Base-by-base conservation (phyloP, 805 yeast genomes). In the Starmerella tilneyi region DNA sequence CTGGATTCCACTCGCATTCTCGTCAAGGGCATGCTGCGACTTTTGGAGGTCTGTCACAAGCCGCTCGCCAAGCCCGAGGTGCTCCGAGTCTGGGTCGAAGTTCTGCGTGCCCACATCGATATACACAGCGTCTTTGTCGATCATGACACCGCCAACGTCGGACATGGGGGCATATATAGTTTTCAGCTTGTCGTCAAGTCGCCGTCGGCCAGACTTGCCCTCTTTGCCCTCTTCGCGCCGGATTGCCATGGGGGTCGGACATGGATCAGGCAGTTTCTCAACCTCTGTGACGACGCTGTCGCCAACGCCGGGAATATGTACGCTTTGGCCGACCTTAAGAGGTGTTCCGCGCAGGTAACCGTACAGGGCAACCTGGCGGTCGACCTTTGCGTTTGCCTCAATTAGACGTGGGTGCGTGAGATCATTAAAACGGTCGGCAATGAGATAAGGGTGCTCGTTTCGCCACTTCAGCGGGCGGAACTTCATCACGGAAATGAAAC, bases 381-480 rank as follows among this genome's bases (percentile, higher is more conserved):
- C 97, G 54, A 79, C 72, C 60, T 88, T 88, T 22, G 81, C 78
- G 58, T 92, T 79, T 48, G 76, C 71, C 52, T 81, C 88, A 28
- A 94, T 76, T 35, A 70, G 63, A 39, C 83, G 75, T 0, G 98
- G 98, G 63, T 88, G 96, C 3, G 99, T 94, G 51, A 94, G 69
- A 64, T 92, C 99, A 9, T 92, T 84, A 35, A 89, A 71, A 61
- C 98, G 75, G 61, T 92, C 99, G 13, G 89, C 86, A 48, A 92
- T 68, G 56, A 92, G 63, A 60, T 92, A 92, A 4, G 97, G 94
- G 68, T 92, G 99, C 68, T 92, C 97, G 62, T 89, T 92, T 68
- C 98, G 78, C 99, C 99, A 92, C 63, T 92, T 92, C 56, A 94
- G 70, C n/a, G 99, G 99, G 59, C 98, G 76, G 65, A 94, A 94